Percentiles rank a stretch among this genome's conserved stretches.
Conservation (phyloP, 441 rosid species). For the Erodium chrysanthum region DNA sequence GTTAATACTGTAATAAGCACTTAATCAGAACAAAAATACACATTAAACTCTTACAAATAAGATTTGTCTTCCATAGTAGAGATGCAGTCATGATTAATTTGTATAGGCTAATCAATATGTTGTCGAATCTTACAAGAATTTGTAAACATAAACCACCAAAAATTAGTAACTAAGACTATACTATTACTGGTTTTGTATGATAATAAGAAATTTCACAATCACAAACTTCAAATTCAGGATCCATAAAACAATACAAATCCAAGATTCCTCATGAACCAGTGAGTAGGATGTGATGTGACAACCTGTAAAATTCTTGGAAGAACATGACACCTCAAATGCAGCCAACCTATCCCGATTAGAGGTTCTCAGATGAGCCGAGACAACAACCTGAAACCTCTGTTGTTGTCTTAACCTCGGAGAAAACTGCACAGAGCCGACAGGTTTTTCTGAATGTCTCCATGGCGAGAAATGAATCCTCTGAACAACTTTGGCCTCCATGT, state of each 20-base stretch:
- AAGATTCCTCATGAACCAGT: background rate
- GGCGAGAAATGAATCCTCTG: constrained; percentile 35
- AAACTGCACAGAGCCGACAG: constrained; percentile 25
- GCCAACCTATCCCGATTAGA: constrained; percentile 25
- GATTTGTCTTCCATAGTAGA: too few species aligned
- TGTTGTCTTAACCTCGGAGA: constrained; percentile 27
- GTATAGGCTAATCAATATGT: too few species aligned
- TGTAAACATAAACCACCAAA: background rate
- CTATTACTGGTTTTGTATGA: background rate
- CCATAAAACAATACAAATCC: background rate
- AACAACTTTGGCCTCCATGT: constrained; percentile 44
- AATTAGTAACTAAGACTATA: background rate
- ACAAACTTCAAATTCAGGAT: background rate
- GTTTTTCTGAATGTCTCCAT: constrained; percentile 24
- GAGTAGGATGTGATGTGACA: constrained; percentile 5
- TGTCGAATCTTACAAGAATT: background rate
- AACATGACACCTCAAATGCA: constrained; percentile 35
- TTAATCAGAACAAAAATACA: background rate
- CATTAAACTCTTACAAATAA: too few species aligned
- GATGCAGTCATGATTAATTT: background rate
- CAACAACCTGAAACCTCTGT: constrained; percentile 28
- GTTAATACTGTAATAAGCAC: background rate
- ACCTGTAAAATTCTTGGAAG: constrained; percentile 51
- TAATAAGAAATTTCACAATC: background rate
- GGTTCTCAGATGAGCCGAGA: constrained; percentile 30